Conservation (phyloP, 139 green algal genomes). For the Deuterostichococcus epilithicus region DNA sequence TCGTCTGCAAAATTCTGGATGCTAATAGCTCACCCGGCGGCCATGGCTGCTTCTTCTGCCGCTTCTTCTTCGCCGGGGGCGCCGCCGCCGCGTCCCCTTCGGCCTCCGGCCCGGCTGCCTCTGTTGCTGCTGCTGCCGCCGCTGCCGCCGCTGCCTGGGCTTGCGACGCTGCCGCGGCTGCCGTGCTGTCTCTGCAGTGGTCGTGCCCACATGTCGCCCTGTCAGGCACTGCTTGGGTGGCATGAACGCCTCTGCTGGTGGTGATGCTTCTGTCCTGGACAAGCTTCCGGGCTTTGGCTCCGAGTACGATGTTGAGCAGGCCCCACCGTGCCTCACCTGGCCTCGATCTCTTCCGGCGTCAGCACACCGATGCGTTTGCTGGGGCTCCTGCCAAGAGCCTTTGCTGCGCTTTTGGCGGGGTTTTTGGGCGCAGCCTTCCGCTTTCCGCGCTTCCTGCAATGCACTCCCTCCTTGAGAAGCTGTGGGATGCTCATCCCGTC, state of each 20-base stretch:
- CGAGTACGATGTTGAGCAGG: too few relatives aligned
- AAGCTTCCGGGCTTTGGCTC: too few relatives aligned
- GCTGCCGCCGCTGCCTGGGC: neutral
- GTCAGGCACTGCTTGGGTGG: too few relatives aligned
- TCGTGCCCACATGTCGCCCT: too few relatives aligned
- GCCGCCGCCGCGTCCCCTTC: neutral
- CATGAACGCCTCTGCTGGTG: too few relatives aligned
- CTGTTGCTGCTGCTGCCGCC: too few relatives aligned
- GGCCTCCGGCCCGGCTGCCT: too few relatives aligned
- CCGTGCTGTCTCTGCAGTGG: neutral
- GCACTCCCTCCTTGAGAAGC: neutral
- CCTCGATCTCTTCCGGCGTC: neutral
- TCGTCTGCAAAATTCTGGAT: too few relatives aligned
- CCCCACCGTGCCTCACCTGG: neutral
- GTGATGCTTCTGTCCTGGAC: too few relatives aligned
- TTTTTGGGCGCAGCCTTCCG: neutral
- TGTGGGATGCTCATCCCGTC: too few relatives aligned
- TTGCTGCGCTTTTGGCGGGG: neutral
- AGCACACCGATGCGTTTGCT: neutral
- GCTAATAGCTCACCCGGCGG: neutral
- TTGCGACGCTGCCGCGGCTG: neutral
- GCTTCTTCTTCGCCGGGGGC: neutral
- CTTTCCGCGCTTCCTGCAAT: neutral
- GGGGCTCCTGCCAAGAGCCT: neutral
- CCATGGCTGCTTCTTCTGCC: constrained; percentile 1